Conservation (phyloP, 371 early-diverging fungal genomes). For the Funneliformis caledonium region DNA sequence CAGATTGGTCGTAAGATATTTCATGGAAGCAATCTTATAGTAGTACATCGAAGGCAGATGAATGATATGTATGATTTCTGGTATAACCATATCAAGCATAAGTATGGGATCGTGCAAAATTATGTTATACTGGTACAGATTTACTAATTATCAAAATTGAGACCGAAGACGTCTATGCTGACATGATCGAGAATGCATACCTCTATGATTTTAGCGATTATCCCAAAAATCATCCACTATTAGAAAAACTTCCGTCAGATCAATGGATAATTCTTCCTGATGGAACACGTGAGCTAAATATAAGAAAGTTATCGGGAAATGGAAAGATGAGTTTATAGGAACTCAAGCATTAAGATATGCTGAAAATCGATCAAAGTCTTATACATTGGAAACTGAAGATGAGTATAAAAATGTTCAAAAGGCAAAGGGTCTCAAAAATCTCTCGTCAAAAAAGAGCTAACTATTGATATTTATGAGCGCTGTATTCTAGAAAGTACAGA, state of each 20-base stretch:
- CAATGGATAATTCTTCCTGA: constrained; percentile 33
- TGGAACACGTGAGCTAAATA: constrained; percentile 30
- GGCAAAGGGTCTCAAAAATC: constrained; percentile 35
- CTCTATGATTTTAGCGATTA: constrained; percentile 27
- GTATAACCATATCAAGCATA: too few relatives aligned
- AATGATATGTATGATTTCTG: too few relatives aligned
- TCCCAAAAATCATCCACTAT: constrained; percentile 21
- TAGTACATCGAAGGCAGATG: too few relatives aligned
- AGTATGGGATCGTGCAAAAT: constrained; percentile 2
- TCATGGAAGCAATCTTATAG: too few relatives aligned
- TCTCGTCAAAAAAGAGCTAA: too few relatives aligned
- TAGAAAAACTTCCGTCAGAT: constrained; percentile 30
- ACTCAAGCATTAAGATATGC: too few relatives aligned
- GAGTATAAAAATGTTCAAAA: constrained; percentile 25
- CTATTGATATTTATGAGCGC: constrained; percentile 23
- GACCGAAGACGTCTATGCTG: constrained; percentile 28
- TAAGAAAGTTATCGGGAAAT: constrained; percentile 37
- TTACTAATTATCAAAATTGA: too few relatives aligned
- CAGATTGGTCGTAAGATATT: too few relatives aligned
- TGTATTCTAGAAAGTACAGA: constrained; percentile 25
- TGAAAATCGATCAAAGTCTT: constrained; percentile 26
- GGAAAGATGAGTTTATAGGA: constrained; percentile 33
- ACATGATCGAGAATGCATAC: constrained; percentile 7
- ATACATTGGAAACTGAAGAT: constrained; percentile 20
- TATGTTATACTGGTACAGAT: constrained; percentile 33